Evolutionary conservation across 441 rosid genomes (phyloP).

Genomic region (Erodium chrysanthum): DNA sequence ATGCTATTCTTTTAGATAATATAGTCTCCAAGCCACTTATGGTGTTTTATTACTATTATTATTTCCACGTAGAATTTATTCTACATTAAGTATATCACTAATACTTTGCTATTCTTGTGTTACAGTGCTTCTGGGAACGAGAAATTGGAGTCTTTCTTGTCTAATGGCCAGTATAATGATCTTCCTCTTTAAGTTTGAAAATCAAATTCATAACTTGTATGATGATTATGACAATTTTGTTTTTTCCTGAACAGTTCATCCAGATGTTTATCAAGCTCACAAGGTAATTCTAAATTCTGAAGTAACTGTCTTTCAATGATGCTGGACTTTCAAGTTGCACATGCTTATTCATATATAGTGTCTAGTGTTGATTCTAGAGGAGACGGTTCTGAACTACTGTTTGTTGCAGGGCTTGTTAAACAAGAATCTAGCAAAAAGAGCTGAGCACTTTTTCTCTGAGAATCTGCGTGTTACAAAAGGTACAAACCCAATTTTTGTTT

Average conservation of each 20-base stretch:
- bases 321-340: neutral
- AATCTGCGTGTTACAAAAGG: constrained; percentile 71
- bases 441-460: constrained; percentile 85
- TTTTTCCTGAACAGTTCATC: constrained; percentile 42
- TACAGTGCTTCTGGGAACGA: constrained; percentile 65
- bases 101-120: constrained; percentile 16
- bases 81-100: neutral
- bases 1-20: too few relatives aligned
- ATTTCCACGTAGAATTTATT: too few relatives aligned
- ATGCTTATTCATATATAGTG: neutral
- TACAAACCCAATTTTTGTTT: constrained; percentile 7
- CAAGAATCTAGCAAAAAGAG: constrained; percentile 63
- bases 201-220: constrained; percentile 11
- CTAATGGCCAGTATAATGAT: constrained; percentile 51
- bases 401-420: constrained; percentile 43
- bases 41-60: too few relatives aligned
- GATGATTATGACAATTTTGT: constrained; percentile 14
- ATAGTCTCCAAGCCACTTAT: too few relatives aligned
- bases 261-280: constrained; percentile 50
- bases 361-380: neutral
- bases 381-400: neutral
- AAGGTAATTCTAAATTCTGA: constrained; percentile 40
- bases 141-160: constrained; percentile 40
- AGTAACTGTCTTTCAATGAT: constrained; percentile 2
- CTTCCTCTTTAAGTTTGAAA: constrained; percentile 10